Percentiles rank a stretch among this genome's conserved stretches.
Conservation (phyloP, 2,329 filamentous ascomycete genomes). For the Epichloe bromicola region DNA sequence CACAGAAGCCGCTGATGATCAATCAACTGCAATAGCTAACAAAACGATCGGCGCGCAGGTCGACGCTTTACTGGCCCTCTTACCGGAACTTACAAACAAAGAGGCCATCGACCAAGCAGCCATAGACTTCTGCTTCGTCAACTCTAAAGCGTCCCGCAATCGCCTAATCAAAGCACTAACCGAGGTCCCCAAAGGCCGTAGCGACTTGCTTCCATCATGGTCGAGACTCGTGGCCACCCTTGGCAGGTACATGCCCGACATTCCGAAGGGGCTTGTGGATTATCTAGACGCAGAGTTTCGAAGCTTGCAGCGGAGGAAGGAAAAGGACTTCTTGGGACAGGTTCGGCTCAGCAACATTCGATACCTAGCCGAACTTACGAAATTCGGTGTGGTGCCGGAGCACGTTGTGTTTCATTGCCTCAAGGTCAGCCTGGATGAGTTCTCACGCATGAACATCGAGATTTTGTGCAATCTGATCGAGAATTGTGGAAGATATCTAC, state of each 20-base stretch:
- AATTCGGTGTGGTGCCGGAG: constrained; percentile 94
- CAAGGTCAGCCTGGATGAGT: constrained; percentile 94
- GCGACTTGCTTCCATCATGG: constrained; percentile 82
- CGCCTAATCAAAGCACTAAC: constrained; percentile 84
- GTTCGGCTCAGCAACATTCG: constrained; percentile 89
- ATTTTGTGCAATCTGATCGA: constrained; percentile 94
- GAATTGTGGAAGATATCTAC: constrained; percentile 87
- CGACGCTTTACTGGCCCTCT: constrained; percentile 70
- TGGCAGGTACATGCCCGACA: constrained; percentile 84
- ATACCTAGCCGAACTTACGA: constrained; percentile 94
- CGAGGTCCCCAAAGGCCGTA: constrained; percentile 86
- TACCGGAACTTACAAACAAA: constrained; percentile 87
- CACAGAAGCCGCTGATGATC: constrained; percentile 54
- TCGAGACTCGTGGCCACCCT: constrained; percentile 87
- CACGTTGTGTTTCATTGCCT: constrained; percentile 98
- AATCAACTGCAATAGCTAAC: constrained; percentile 89
- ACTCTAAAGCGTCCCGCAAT: constrained; percentile 95
- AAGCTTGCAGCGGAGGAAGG: constrained; percentile 89
- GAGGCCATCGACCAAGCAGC: constrained; percentile 85
- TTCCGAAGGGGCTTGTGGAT: constrained; percentile 81
- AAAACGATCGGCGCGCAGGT: constrained; percentile 97
- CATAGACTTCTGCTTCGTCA: constrained; percentile 94
- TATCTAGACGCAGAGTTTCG: constrained; percentile 95
- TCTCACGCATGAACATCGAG: constrained; percentile 97
- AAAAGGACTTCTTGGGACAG: constrained; percentile 93